Conservation (phyloP, 1,284 basidiomycete species). For the Phenoliferia sp. region DNA sequence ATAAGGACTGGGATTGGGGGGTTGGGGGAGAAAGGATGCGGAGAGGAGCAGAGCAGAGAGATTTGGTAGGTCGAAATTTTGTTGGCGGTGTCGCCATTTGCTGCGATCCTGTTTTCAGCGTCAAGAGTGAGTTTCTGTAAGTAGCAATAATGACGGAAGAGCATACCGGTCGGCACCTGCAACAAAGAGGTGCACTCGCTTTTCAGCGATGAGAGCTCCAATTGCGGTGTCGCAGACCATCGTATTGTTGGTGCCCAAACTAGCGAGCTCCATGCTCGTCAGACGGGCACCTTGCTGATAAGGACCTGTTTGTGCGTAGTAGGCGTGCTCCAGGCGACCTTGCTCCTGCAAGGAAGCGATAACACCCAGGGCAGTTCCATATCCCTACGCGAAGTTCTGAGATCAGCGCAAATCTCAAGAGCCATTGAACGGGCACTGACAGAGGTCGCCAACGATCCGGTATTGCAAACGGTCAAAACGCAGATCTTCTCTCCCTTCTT, state of each 20-base stretch:
- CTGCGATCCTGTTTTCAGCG: conserved; percentile 63
- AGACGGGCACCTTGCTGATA: conserved; percentile 83
- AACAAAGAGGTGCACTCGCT: conserved; percentile 71
- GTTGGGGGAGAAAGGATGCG: conserved; percentile 30
- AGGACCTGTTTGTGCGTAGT: conserved; percentile 85
- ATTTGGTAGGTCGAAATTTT: conserved; percentile 55
- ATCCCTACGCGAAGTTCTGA: conserved; percentile 55
- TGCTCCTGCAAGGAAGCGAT: conserved; percentile 81
- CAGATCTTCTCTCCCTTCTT: conserved; percentile 55
- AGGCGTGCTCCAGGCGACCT: conserved; percentile 66
- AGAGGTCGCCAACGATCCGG: conserved; percentile 84
- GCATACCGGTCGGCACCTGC: conserved; percentile 47
- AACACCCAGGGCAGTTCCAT: conserved; percentile 87
- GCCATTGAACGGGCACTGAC: conserved; percentile 47
- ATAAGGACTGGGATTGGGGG: conserved; percentile 86
- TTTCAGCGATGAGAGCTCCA: conserved; percentile 80
- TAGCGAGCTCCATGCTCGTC: conserved; percentile 79
- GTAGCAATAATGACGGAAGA: not conserved
- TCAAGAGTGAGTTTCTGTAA: not conserved
- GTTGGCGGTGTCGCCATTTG: conserved; percentile 90
- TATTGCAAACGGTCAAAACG: conserved; percentile 88
- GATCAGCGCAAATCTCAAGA: not conserved
- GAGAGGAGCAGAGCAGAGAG: conserved; percentile 30
- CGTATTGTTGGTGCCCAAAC: conserved; percentile 71
- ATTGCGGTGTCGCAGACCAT: conserved; percentile 96